phyloP scores from a whole-genome alignment of 495 filamentous ascomycete species.

The Hypoxylon rickii region DNA sequence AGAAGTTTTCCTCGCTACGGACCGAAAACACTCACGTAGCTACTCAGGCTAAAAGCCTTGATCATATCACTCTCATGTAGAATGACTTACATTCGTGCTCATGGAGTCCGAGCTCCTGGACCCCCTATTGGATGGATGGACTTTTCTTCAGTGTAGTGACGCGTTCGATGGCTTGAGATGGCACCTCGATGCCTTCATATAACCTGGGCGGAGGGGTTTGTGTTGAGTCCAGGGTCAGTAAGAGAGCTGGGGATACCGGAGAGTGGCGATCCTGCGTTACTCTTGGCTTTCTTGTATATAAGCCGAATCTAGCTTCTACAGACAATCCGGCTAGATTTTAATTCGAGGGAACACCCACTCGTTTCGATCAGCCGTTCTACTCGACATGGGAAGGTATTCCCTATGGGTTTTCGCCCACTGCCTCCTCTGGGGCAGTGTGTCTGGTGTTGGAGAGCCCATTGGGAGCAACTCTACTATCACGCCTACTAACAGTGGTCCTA shows the following conservation, averaged over 20 bases:
- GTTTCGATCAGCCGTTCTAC: conserved; percentile 6
- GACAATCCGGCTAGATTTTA: conserved; percentile 12
- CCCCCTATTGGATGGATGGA: conserved; percentile 13
- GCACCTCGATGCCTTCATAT: conserved; percentile 13
- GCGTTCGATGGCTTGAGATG: conserved; percentile 28
- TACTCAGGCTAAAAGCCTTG: conserved; percentile 33
- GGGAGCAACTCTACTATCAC: conserved; percentile 14
- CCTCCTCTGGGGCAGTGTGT: conserved; percentile 22
- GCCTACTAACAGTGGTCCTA: no score
- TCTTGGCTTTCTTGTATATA: conserved; percentile 19
- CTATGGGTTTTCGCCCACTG: conserved; percentile 23
- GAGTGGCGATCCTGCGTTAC: conserved; percentile 10
- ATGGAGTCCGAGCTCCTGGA: conserved; percentile 6
- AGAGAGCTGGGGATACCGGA: conserved; percentile 4
- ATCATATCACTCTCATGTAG: conserved; percentile 14
- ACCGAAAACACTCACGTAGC: conserved; percentile 16
- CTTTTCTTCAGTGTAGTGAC: conserved; percentile 17
- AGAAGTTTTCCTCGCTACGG: conserved; percentile 16
- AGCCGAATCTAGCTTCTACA: conserved; percentile 5
- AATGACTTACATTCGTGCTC: conserved; percentile 14
- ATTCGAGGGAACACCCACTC: conserved; percentile 1
- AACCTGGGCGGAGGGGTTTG: conserved; percentile 20
- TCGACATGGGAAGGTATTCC: conserved; percentile 20
- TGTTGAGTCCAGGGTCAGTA: conserved; percentile 5
- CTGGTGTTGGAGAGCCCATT: conserved; percentile 8